Evolutionary conservation across 192 early-diverging fungal species (phyloP).

Genomic region (Neocallimastix lanati): DNA sequence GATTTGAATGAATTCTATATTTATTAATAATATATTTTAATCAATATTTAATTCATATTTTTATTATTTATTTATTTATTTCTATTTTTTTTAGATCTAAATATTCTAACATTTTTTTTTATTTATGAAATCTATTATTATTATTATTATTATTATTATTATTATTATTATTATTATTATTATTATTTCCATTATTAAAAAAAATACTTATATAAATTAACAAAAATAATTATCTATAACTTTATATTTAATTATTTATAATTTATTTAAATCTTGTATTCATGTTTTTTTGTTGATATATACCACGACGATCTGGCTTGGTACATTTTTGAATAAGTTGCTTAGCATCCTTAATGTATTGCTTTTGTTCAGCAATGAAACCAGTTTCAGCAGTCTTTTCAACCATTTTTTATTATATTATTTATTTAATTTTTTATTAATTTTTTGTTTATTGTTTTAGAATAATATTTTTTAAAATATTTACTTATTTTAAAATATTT

Average conservation of each 20-base stretch:
- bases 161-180: no score
- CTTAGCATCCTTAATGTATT: slow-evolving; percentile 79
- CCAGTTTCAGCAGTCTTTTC: not conserved
- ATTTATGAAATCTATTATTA: no score
- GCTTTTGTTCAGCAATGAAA: slow-evolving; percentile 67
- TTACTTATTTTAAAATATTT: not conserved
- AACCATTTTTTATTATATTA: not conserved
- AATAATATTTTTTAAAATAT: not conserved
- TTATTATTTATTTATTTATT: not conserved
- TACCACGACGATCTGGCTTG: slow-evolving; percentile 88
- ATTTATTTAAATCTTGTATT: no score
- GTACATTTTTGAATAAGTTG: slow-evolving; percentile 89
- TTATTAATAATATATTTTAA: not conserved
- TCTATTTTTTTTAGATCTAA: no score
- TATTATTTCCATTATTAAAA: no score
- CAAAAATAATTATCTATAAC: no score
- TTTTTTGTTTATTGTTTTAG: not conserved
- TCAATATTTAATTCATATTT: not conserved
- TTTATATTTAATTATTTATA: no score
- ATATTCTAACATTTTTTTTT: no score
- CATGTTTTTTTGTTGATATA: no score
- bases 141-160: no score
- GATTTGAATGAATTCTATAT: slow-evolving; percentile 81
- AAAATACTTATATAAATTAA: no score
- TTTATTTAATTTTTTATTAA: not conserved